Conservation (phyloP, 148 eudicot species). For the Polygonum aviculare region DNA sequence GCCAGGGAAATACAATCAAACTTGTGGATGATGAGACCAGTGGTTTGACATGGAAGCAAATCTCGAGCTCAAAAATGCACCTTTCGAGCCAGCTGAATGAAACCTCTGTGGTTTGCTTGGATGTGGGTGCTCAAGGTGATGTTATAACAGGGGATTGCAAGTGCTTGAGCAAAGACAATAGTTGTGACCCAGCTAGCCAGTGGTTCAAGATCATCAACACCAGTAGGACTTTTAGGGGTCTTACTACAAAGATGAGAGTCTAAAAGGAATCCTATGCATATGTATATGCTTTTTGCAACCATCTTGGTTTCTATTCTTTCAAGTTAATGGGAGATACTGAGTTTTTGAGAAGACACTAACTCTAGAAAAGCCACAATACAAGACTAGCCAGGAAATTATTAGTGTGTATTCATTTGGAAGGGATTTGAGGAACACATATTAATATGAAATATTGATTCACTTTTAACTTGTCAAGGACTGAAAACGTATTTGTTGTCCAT, state of each 20-base stretch:
- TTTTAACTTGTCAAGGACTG: too few relatives aligned
- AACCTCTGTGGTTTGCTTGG: slow-evolving; percentile 41
- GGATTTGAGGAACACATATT: too few relatives aligned
- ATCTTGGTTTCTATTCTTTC: background rate
- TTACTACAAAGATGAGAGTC: background rate
- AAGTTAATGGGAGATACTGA: background rate
- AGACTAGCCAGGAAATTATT: background rate
- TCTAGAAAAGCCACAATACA: background rate
- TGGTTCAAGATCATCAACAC: slow-evolving; percentile 79
- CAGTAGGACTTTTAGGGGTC: slow-evolving; percentile 15
- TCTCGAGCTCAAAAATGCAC: slow-evolving; percentile 82
- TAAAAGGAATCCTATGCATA: background rate
- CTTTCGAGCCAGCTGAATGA: slow-evolving; percentile 34
- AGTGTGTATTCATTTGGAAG: too few relatives aligned
- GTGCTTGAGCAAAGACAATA: slow-evolving; percentile 37
- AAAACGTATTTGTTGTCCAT: background rate
- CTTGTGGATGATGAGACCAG: slow-evolving; percentile 8
- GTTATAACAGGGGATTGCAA: slow-evolving; percentile 50
- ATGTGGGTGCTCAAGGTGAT: slow-evolving; percentile 26
- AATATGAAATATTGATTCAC: too few relatives aligned
- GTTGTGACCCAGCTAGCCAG: slow-evolving; percentile 67
- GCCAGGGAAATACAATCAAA: slow-evolving; percentile 25
- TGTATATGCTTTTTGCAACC: background rate
- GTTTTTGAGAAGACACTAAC: background rate
- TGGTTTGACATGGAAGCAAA: slow-evolving; percentile 46